Evolutionary conservation across 2,329 filamentous ascomycete species (phyloP), one percentile per base, ranked within the genome.

Genomic region (Paracoccidioides lutzii): DNA sequence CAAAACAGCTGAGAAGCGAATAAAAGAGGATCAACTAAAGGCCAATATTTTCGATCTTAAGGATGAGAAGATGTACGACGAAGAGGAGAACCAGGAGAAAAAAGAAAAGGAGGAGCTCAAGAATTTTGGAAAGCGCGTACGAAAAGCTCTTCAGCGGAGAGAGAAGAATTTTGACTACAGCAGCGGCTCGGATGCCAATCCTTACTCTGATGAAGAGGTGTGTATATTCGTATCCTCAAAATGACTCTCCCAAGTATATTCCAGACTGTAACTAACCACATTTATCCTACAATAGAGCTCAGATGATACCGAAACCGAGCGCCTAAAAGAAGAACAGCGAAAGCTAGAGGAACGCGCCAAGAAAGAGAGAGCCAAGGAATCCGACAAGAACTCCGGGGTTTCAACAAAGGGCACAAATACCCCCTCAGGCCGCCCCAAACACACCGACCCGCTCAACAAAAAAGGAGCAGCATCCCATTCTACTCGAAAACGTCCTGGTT

Each of bases 91-190:
- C 62, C 74, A 81, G 62, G 81, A 83, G 65, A 74, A 76, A 61
- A 72, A 71, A 55, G 85, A 87, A 61, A 84, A 85, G 61, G 79
- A 87, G 57, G 78, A 82, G 58, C 76, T 82, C 59, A 87, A 83
- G 68, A 81, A 82, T 59, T 78, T 86, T 56, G 87, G 89, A 59
- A 94, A 91, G 69, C 77, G 81, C 48, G 79, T 90, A 4, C 83
- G 87, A 57, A 95, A 94, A 71, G 83, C 86, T 9, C 77, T 97
- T 9, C 83, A 85, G 63, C 91, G 87, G 72, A 81, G 88, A 53
- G 93, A 96, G 71, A 87, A 88, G 69, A 88, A 94, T 62, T 84
- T 83, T 61, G 87, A 93, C 59, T 95, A 95, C 66, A 87, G 88
- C 64, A 86, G 83, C 61, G 87, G 88, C 53, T 80, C 78, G 53